phyloP scores from a whole-genome alignment of 352 stramenopile species.

The Blastocystis hominis region DNA sequence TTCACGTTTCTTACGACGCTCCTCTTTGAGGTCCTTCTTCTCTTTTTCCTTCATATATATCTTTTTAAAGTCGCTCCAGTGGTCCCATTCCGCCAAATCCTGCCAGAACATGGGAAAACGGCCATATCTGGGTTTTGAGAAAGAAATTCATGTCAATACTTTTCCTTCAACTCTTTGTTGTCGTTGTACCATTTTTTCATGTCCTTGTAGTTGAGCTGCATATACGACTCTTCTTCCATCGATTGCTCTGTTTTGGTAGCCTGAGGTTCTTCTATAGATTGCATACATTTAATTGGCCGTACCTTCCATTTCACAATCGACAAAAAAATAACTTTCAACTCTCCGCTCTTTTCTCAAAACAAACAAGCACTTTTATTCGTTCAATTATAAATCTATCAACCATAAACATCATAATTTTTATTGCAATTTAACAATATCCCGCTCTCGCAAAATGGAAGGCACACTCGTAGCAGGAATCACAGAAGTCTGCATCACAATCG shows the following conservation, averaged over 20 bases:
- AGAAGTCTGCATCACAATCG: constrained; percentile 18
- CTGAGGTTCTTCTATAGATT: neutral
- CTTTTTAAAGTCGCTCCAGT: constrained; percentile 74
- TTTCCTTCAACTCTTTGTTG: constrained; percentile 64
- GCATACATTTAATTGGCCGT: neutral
- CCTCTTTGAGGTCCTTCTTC: constrained; percentile 16
- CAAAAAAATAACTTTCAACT: neutral
- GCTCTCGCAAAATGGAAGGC: constrained; percentile 59
- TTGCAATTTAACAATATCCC: constrained; percentile 73
- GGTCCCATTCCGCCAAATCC: constrained; percentile 73
- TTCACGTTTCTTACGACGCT: neutral
- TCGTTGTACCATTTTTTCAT: constrained; percentile 80
- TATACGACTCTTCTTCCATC: constrained; percentile 77
- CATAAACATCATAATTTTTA: constrained; percentile 71
- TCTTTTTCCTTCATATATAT: constrained; percentile 73
- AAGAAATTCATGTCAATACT: neutral
- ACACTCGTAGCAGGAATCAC: constrained; percentile 45
- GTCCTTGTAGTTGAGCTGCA: constrained; percentile 74
- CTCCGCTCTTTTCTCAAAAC: neutral
- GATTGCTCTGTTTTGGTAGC: constrained; percentile 66
- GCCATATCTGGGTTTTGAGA: constrained; percentile 65
- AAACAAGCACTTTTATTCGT: neutral
- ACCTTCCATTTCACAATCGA: neutral
- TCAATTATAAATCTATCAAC: neutral
- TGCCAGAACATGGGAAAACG: constrained; percentile 77